phyloP scores from a whole-genome alignment of 495 filamentous ascomycete species.

The Rhizodiscina lignyota region DNA sequence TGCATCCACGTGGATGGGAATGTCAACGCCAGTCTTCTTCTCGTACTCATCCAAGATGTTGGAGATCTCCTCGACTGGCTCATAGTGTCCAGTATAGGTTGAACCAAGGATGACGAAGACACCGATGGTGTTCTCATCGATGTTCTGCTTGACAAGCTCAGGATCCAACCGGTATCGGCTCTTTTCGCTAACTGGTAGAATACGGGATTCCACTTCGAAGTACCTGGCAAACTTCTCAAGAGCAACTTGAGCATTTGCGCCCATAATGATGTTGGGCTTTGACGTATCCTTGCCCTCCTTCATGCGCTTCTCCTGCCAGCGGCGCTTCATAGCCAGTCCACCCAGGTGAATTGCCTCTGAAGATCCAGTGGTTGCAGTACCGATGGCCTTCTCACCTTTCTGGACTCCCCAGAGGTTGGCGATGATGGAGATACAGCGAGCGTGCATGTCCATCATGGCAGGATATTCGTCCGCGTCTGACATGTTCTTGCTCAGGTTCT shows the following conservation, averaged over 20 bases:
- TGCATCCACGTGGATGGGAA: slow-evolving; percentile 64
- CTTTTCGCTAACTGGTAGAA: slow-evolving; percentile 48
- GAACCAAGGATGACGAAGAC: slow-evolving; percentile 59
- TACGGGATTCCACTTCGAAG: slow-evolving; percentile 60
- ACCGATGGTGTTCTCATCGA: slow-evolving; percentile 69
- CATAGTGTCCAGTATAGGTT: slow-evolving; percentile 64
- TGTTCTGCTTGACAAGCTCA: slow-evolving; percentile 41
- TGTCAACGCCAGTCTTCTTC: slow-evolving; percentile 42
- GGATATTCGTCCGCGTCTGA: slow-evolving; percentile 63
- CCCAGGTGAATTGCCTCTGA: slow-evolving; percentile 62
- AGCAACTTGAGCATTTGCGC: slow-evolving; percentile 60
- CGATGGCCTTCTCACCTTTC: slow-evolving; percentile 49
- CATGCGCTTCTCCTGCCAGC: slow-evolving; percentile 52
- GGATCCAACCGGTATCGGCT: slow-evolving; percentile 48
- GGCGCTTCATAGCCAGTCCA: slow-evolving; percentile 61
- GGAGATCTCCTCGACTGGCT: slow-evolving; percentile 54
- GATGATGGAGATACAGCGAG: slow-evolving; percentile 55
- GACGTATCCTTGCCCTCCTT: slow-evolving; percentile 42
- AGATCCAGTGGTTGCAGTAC: slow-evolving; percentile 56
- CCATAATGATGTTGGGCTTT: slow-evolving; percentile 64
- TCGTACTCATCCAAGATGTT: slow-evolving; percentile 50
- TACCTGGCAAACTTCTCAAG: slow-evolving; percentile 59
- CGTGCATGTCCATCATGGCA: slow-evolving; percentile 53
- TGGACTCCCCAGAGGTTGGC: slow-evolving; percentile 52
- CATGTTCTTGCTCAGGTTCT: slow-evolving; percentile 53